Evolutionary conservation across 129 eudicot species (phyloP).

Genomic region (Saposhnikovia divaricata): DNA sequence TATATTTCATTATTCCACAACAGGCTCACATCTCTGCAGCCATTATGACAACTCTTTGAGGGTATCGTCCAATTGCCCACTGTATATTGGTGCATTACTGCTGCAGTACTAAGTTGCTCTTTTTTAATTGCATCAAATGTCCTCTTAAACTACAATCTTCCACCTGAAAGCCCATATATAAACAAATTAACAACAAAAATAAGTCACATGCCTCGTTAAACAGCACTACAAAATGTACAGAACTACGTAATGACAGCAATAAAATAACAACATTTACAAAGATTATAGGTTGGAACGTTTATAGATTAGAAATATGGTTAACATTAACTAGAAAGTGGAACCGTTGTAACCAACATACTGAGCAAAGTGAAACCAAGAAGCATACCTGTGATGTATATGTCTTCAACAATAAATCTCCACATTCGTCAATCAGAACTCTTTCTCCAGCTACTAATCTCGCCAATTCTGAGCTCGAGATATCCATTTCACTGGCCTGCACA

Average conservation of each 20-base stretch:
- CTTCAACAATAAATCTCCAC: conserved; percentile 52
- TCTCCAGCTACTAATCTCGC: conserved; percentile 50
- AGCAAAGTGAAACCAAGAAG: background rate
- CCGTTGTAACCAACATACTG: background rate
- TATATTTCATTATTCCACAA: background rate
- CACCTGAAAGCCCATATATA: conserved; percentile 33
- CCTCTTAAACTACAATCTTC: conserved; percentile 75
- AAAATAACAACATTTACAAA: background rate
- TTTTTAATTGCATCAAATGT: conserved; percentile 44
- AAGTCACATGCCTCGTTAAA: background rate
- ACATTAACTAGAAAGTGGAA: background rate
- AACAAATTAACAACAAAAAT: background rate
- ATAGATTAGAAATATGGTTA: background rate
- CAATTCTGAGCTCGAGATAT: conserved; percentile 38
- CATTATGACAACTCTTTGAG: background rate
- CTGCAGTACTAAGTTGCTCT: background rate
- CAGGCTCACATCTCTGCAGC: background rate
- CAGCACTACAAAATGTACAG: background rate
- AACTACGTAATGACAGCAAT: background rate
- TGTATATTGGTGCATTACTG: background rate
- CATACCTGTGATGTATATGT: conserved; percentile 45
- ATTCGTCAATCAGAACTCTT: conserved; percentile 47
- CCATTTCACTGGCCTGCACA: conserved; percentile 73
- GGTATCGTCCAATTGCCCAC: background rate
- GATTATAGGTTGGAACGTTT: background rate